Base-by-base conservation (phyloP, 108 stramenopile genomes). In the Skeletonema marinoi region DNA sequence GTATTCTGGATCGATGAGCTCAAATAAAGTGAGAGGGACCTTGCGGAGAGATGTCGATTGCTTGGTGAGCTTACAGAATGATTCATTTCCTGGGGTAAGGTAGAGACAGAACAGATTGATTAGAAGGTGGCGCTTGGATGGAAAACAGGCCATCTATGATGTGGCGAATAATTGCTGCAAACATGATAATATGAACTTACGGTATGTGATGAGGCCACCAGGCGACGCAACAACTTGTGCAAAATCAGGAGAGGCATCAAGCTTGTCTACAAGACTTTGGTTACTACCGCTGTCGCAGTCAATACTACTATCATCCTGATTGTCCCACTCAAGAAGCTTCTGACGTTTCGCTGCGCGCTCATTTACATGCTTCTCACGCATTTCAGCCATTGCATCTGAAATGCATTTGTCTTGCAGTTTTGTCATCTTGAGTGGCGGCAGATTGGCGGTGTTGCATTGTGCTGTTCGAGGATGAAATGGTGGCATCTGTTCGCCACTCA, bases 151-250 rank as follows among this genome's bases (percentile, higher is more conserved):
- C 36, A 36, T 6, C 36, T 36, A 36, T 6, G 36, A 36, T 36
- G 39, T 41, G 11, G 39, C 3, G 39, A 65, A 30, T 38, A 10
- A 44, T 3, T 39, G 61, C 29, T 39, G 29, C 29, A 32, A 33
- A n/a, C 14, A 44, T 32, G 33, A 46, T 46, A 19, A 38, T 39
- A 5, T 32, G 5, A 30, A 67, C 79, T 80, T 70, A 80, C 79
- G 74, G 29, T 50, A 59, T 29, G 71, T 73, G 25, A 80, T 64
- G 30, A 80, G 68, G n/a, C 79, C 79, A 16, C 79, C 79, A 35
- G 79, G 39, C 12, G 72, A 58, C 2, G 79, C 79, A 3, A 80
- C 68, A 62, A 80, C 65, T 66, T 80, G 79, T 17, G 61, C 67
- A 32, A 68, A 65, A 50, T 56, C 29, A 16, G 79, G 68, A 73